Conservation (phyloP, 495 filamentous ascomycete genomes). For the Neurospora sp. region DNA sequence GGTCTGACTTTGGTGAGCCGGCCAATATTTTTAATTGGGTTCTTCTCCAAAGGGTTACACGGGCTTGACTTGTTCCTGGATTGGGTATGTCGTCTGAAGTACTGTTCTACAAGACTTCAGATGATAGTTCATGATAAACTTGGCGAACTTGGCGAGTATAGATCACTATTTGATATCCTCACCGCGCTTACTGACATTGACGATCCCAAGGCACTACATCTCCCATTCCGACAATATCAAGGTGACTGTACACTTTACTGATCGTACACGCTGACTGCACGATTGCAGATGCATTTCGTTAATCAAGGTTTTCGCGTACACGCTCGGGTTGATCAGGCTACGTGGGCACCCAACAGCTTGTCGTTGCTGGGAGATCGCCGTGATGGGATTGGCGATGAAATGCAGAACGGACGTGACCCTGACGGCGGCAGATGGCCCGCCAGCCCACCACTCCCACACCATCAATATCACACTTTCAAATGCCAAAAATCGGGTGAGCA, state of each 20-base stretch:
- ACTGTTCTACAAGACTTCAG: background rate
- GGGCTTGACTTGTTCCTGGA: constrained; percentile 11
- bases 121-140: background rate
- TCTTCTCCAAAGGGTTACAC: background rate
- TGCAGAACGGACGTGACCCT: background rate
- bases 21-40: background rate
- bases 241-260: background rate
- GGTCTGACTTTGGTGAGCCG: background rate
- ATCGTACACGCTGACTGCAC: background rate
- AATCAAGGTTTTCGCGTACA: background rate
- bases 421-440: background rate
- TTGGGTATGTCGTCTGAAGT: background rate
- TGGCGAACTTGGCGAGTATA: background rate
- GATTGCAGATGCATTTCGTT: background rate
- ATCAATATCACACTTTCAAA: background rate
- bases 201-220: background rate
- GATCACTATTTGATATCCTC: background rate
- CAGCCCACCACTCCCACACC: background rate
- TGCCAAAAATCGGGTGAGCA: background rate
- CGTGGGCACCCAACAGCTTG: background rate
- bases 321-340: background rate
- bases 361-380: background rate
- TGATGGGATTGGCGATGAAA: background rate
- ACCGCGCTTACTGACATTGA: background rate
- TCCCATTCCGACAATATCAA: background rate